Percentiles rank a stretch among this genome's conserved stretches.
These are phyloP conservation scores for Ramularia endophylla DNA, from an alignment of 2,329 filamentous ascomycete species.

Conservation along the genomic window DNA sequence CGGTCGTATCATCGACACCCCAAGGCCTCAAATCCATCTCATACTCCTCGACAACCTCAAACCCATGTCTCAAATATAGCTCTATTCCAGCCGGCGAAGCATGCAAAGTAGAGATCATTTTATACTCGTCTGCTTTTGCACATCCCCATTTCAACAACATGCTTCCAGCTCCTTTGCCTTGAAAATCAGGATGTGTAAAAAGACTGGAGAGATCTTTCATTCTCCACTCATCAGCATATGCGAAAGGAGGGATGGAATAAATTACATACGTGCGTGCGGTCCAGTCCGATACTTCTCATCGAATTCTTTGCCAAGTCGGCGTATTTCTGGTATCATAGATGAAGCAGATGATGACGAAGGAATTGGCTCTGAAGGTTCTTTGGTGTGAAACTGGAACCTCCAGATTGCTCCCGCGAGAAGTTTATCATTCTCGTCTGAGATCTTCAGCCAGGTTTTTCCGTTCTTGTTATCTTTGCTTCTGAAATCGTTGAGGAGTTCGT, in stretches of 20 bases:
- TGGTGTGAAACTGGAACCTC: not conserved
- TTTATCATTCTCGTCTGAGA: not conserved
- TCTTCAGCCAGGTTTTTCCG: not conserved
- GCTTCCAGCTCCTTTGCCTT: conserved; percentile 34
- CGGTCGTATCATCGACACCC: conserved; percentile 17
- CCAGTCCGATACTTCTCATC: not conserved
- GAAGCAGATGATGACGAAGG: not conserved
- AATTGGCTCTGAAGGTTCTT: not conserved
- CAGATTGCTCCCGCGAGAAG: not conserved
- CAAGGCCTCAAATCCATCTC: conserved; percentile 19
- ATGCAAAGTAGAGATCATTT: conserved; percentile 31
- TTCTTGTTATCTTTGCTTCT: not conserved
- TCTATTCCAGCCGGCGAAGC: conserved; percentile 26
- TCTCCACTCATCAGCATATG: not conserved
- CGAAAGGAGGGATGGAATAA: not conserved
- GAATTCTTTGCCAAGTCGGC: not conserved
- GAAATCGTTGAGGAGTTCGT: not conserved
- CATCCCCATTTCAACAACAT: conserved; percentile 36
- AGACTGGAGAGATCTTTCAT: conserved; percentile 25
- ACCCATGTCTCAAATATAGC: conserved; percentile 34
- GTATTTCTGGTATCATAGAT: not conserved
- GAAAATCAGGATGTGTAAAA: conserved; percentile 34
- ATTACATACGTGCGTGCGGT: not conserved
- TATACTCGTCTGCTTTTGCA: conserved; percentile 34
- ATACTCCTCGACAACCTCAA: conserved; percentile 17